phyloP scores from a whole-genome alignment of 257 asterid species.

The Solanum dulcamara region DNA sequence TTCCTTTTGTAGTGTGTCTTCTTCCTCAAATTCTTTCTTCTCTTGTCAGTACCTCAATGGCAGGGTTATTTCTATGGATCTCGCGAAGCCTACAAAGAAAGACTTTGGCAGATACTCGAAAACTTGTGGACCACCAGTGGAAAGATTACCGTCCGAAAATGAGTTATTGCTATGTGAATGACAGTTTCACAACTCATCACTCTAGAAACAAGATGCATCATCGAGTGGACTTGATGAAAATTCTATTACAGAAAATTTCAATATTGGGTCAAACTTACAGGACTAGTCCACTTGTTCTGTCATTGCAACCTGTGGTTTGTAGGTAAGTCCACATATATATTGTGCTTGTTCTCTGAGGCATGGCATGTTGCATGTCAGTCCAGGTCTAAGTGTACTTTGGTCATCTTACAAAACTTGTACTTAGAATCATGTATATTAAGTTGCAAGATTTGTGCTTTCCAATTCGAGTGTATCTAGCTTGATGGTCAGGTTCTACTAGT shows the following conservation, averaged over 20 bases:
- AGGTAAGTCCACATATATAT: neutral
- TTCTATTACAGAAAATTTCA: neutral
- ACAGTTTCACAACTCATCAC: neutral
- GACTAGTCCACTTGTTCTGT: neutral
- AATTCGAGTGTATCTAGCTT: neutral
- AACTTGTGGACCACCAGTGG: constrained; percentile 44
- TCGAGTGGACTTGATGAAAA: neutral
- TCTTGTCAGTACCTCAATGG: constrained; percentile 33
- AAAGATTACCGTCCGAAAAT: constrained; percentile 2
- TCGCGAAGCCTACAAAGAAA: constrained; percentile 33
- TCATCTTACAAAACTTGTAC: neutral
- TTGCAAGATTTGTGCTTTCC: neutral
- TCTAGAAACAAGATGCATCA: neutral
- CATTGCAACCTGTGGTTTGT: neutral
- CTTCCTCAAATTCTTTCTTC: neutral
- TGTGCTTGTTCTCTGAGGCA: neutral
- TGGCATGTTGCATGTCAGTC: neutral
- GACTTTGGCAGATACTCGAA: constrained; percentile 31
- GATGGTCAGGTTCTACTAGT: neutral
- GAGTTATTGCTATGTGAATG: neutral
- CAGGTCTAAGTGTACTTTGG: neutral
- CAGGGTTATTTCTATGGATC: constrained; percentile 33
- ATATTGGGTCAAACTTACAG: neutral
- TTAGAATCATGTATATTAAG: neutral
- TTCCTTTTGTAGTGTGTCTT: neutral